These are phyloP conservation scores for Rhizoclosmatium globosum DNA, from an alignment of 192 early-diverging fungal genomes.

Conservation along the genomic window DNA sequence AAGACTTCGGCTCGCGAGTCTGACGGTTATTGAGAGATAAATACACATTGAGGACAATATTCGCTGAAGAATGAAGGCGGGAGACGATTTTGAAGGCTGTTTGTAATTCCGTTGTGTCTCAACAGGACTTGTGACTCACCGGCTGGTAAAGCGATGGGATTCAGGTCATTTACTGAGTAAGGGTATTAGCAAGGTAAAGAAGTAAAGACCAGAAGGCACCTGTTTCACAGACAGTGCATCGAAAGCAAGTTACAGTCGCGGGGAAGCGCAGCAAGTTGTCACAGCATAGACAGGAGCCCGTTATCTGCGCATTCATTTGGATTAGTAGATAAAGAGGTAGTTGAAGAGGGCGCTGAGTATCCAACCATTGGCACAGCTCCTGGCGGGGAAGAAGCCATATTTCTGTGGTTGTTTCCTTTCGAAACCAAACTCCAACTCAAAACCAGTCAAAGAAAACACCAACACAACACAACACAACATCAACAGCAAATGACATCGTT, in stretches of 20 bases:
- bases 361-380: not conserved
- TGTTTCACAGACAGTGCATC: slow-evolving; percentile 92
- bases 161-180: slow-evolving; percentile 44
- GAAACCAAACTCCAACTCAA: not conserved
- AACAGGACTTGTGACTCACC: not conserved
- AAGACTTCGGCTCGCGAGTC: slow-evolving; percentile 16
- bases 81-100: too few species aligned
- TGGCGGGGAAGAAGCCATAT: not conserved
- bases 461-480: not conserved
- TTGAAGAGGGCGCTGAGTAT: not conserved
- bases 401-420: slow-evolving; percentile 1
- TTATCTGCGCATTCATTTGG: slow-evolving; percentile 29
- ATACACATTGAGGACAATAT: too few species aligned
- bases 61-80: too few species aligned
- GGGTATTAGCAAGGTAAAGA: not conserved
- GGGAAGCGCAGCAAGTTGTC: slow-evolving; percentile 79
- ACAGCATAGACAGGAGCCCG: slow-evolving; percentile 53
- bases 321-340: not conserved
- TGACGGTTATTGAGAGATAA: not conserved
- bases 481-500: too few species aligned
- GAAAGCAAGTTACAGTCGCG: slow-evolving; percentile 74
- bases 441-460: not conserved
- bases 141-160: slow-evolving; percentile 18
- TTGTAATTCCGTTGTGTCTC: too few species aligned
- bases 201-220: slow-evolving; percentile 18